phyloP scores from a whole-genome alignment of 129 eudicot species.

The Erigeron canadensis region DNA sequence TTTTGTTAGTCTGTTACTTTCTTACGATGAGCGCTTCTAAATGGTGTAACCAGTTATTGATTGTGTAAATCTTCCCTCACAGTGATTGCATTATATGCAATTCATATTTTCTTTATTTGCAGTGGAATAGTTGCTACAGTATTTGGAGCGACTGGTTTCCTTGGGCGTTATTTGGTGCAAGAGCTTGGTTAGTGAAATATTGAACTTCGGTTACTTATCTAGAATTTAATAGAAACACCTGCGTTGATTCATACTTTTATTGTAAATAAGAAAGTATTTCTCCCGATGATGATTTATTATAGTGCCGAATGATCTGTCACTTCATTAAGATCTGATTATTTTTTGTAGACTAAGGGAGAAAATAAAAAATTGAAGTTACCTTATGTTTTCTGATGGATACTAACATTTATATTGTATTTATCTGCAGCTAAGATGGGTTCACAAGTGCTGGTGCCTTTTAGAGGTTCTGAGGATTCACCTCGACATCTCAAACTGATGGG shows the following conservation, averaged over 20 bases:
- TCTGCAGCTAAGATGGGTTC: slow-evolving; percentile 91
- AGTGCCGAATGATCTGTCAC: background rate
- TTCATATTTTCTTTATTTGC: slow-evolving; percentile 27
- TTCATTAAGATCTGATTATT: background rate
- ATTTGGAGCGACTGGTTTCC: slow-evolving; percentile 97
- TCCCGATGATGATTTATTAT: slow-evolving; percentile 5
- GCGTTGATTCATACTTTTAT: background rate
- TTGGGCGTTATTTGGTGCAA: slow-evolving; percentile 94
- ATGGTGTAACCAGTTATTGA: background rate
- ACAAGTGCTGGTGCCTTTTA: slow-evolving; percentile 95
- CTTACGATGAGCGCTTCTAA: background rate
- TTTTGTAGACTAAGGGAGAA: background rate
- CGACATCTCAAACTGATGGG: slow-evolving; percentile 99
- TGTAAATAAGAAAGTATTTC: background rate
- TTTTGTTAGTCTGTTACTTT: background rate
- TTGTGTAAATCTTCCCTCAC: background rate
- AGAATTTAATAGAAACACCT: background rate
- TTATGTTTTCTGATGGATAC: slow-evolving; percentile 12
- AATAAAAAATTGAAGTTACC: slow-evolving; percentile 5
- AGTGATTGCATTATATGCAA: slow-evolving; percentile 8
- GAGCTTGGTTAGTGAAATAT: slow-evolving; percentile 67
- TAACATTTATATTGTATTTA: slow-evolving; percentile 20
- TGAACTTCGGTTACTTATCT: background rate
- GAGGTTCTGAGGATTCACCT: slow-evolving; percentile 94
- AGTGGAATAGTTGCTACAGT: slow-evolving; percentile 97